Percentiles rank a stretch among this genome's conserved stretches.
These are phyloP conservation scores for Lathyrus sativus DNA, from an alignment of 306 rosid species.

Conservation along the genomic window DNA sequence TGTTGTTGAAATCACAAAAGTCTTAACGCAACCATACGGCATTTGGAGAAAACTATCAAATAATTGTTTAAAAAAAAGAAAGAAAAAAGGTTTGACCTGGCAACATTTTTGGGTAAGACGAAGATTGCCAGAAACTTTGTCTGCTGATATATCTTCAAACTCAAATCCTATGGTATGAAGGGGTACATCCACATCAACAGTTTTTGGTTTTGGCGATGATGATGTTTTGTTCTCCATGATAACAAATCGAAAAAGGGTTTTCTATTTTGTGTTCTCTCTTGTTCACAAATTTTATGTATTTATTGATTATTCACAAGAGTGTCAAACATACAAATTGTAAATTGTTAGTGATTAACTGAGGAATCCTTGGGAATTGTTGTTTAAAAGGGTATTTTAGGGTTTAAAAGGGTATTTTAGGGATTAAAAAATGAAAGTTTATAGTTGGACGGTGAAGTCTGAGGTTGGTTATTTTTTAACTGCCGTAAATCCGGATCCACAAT, in stretches of 20 bases:
- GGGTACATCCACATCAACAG: slow-evolving; percentile 54
- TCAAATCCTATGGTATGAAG: slow-evolving; percentile 70
- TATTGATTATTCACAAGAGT: neutral
- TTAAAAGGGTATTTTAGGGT: neutral
- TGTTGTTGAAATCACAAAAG: too few relatives aligned
- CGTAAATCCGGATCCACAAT: too few relatives aligned
- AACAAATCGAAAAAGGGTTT: neutral
- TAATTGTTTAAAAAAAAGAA: neutral
- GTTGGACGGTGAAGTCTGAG: neutral
- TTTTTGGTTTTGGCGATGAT: slow-evolving; percentile 35
- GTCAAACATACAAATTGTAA: neutral
- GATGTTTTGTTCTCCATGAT: slow-evolving; percentile 44
- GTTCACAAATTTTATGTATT: neutral
- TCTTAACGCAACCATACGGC: too few relatives aligned
- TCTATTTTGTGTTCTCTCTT: slow-evolving; percentile 5
- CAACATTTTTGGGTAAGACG: slow-evolving; percentile 63
- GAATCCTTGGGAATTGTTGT: neutral
- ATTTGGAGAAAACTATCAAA: neutral
- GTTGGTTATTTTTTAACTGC: neutral
- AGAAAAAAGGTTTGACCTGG: slow-evolving; percentile 51
- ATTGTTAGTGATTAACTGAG: neutral
- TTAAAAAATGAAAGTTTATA: neutral
- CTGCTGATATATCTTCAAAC: slow-evolving; percentile 53
- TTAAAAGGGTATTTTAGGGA: neutral
- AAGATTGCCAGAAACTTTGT: slow-evolving; percentile 67